Conservation (phyloP, 2,329 filamentous ascomycete genomes). For the Aspergillus terreus region DNA sequence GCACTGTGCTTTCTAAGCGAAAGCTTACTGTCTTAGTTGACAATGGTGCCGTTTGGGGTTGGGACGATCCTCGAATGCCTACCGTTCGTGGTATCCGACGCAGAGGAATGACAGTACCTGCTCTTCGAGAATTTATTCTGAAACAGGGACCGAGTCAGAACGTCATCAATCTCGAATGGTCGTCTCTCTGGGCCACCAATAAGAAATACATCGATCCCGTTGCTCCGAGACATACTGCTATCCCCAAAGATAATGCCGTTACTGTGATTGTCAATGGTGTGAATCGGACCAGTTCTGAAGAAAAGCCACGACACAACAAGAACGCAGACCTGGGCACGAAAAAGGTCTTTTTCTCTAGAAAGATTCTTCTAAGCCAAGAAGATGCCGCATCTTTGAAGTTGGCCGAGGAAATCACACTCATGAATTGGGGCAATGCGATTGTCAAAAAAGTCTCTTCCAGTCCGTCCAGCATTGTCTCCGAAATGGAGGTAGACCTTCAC, state of each 20-base stretch:
- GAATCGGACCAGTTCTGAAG: slow-evolving; percentile 60
- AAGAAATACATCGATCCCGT: slow-evolving; percentile 79
- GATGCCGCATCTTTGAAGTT: slow-evolving; percentile 77
- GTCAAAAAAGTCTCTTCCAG: slow-evolving; percentile 49
- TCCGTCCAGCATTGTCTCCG: slow-evolving; percentile 57
- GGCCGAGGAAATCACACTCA: slow-evolving; percentile 88
- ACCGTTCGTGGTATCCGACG: slow-evolving; percentile 49
- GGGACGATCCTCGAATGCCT: slow-evolving; percentile 51
- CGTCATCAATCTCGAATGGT: slow-evolving; percentile 48
- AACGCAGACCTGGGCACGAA: slow-evolving; percentile 80
- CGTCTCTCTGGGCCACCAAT: slow-evolving; percentile 55
- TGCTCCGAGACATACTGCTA: slow-evolving; percentile 68
- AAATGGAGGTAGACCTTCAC: slow-evolving; percentile 79
- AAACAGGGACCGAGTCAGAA: slow-evolving; percentile 49
- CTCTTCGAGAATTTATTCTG: slow-evolving; percentile 47
- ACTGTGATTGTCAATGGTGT: slow-evolving; percentile 65
- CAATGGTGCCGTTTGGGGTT: slow-evolving; percentile 46
- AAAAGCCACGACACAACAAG: slow-evolving; percentile 86
- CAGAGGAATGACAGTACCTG: slow-evolving; percentile 47
- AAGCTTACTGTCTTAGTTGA: slow-evolving; percentile 51
- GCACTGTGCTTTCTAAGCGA: slow-evolving; percentile 48
- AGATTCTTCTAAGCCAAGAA: slow-evolving; percentile 74
- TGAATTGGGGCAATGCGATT: slow-evolving; percentile 78
- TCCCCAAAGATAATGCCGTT: slow-evolving; percentile 67
- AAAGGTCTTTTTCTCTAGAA: slow-evolving; percentile 65